Evolutionary conservation across 2,329 filamentous ascomycete genomes (phyloP).

Genomic region (Ploettnerulaceae sp.): DNA sequence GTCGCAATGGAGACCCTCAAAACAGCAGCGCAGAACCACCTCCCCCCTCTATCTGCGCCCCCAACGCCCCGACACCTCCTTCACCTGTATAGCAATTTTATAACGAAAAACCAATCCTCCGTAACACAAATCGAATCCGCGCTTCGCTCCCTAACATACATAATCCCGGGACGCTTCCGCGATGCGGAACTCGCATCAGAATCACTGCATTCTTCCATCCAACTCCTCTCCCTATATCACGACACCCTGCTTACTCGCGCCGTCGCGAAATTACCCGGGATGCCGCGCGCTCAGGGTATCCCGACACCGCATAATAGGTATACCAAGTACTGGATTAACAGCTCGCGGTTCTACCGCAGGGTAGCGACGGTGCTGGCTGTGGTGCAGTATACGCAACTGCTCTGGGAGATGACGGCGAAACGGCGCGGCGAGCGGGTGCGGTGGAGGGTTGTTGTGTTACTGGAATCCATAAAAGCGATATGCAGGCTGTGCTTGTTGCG

Average conservation of each 20-base stretch:
- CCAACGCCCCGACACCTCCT: conserved; percentile 54
- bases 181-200: conserved; percentile 95
- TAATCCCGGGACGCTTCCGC: conserved; percentile 85
- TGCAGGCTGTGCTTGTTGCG: conserved; percentile 77
- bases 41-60: conserved; percentile 37
- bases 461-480: conserved; percentile 82
- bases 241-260: conserved; percentile 74
- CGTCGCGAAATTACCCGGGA: conserved; percentile 51
- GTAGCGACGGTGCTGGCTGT: conserved; percentile 81
- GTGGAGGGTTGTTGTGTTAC: conserved; percentile 80
- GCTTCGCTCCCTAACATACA: conserved; percentile 87
- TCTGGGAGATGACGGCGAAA: conserved; percentile 98
- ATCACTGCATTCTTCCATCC: conserved; percentile 81
- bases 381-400: conserved; percentile 87
- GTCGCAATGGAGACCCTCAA: conserved; percentile 15
- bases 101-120: conserved; percentile 89
- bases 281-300: conserved; percentile 34
- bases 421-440: conserved; percentile 74
- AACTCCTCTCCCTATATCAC: conserved; percentile 89
- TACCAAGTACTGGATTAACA: conserved; percentile 61
- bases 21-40: conserved; percentile 9
- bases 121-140: conserved; percentile 95
- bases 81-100: conserved; percentile 77
- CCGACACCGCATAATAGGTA: conserved; percentile 58
- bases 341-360: conserved; percentile 67